Base-by-base conservation (phyloP, 2,329 filamentous ascomycete genomes). In the Ascochyta pisi region DNA sequence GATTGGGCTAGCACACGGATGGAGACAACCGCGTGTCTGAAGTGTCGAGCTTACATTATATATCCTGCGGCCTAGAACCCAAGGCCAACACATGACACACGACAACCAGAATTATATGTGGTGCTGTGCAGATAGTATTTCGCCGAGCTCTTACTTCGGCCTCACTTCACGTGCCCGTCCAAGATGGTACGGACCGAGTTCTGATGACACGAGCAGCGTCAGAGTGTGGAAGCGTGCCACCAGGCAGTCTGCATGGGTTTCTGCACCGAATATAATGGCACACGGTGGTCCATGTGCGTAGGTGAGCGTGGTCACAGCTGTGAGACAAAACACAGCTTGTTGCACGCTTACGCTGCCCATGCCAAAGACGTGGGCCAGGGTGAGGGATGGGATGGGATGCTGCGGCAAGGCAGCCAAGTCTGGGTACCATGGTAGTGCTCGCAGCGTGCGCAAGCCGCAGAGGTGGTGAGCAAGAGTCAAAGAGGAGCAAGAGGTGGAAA, bases 61-160 rank as follows among this genome's bases (percentile, higher is more conserved):
- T 42, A 23, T 46, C 29, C 43, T 51, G 53, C n/a, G 47, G 53
- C 53, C 47, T 56, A 56, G 53, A 56, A 51, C 47, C 15, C 42
- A 41, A 33, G 37, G 41, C 47, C 35, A 42, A 42, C 46, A 46
- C 13, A 51, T 56, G 53, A 51, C 53, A 56, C 41, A 41, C 53
- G 19, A 31, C 47, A 44, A 51, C 53, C 53, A 51, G 31, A 51
- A 16, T 50, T 38, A 51, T 34, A 37, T 51, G 47, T 51, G 47
- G 35, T 42, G 26, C 41, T 33, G 23, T 47, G 47, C 23, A 45
- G 41, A 46, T 37, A 27, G 37, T 19, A 42, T 37, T 33, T 29
- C 15, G 27, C 53, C 53, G 31, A 46, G 53, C 41, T 43, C 23
- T 37, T 37, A 26, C 48, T 42, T 51, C 53, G 47, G 53, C 38